phyloP scores from a whole-genome alignment of 2,329 filamentous ascomycete species.

The Arthrobotrys sphaeroides region DNA sequence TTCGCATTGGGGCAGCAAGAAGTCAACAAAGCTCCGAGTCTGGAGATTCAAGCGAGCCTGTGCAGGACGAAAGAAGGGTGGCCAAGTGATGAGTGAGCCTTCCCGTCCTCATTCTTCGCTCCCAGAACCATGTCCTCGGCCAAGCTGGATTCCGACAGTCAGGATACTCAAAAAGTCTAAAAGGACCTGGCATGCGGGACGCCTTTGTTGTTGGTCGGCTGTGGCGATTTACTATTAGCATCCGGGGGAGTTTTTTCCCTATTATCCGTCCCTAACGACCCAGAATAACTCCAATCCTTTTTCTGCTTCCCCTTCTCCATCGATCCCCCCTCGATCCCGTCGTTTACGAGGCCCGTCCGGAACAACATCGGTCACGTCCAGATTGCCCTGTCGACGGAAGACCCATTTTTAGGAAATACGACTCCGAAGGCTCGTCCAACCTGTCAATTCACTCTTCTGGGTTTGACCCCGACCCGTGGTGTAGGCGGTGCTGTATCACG shows the following conservation, averaged over 20 bases:
- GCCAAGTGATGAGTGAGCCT: slow-evolving; percentile 32
- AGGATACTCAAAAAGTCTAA: slow-evolving; percentile 53
- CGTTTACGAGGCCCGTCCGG: slow-evolving; percentile 32
- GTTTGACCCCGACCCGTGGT: slow-evolving; percentile 29
- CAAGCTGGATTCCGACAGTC: slow-evolving; percentile 53
- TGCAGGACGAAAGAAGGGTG: slow-evolving; percentile 21
- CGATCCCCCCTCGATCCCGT: slow-evolving; percentile 24
- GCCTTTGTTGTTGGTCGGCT: slow-evolving; percentile 39
- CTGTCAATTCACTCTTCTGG: slow-evolving; percentile 38
- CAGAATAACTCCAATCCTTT: slow-evolving; percentile 25
- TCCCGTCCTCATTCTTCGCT: slow-evolving; percentile 44
- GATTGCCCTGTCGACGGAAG: slow-evolving; percentile 38
- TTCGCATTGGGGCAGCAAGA: slow-evolving; percentile 18
- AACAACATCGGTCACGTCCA: slow-evolving; percentile 41
- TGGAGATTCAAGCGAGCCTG: slow-evolving; percentile 51
- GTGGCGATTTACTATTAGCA: slow-evolving; percentile 48
- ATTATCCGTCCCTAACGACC: slow-evolving; percentile 35
- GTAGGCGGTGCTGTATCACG: slow-evolving; percentile 41
- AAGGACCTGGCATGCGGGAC: slow-evolving; percentile 50
- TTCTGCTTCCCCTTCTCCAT: slow-evolving; percentile 18
- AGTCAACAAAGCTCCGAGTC: slow-evolving; percentile 42
- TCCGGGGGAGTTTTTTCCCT: slow-evolving; percentile 41
- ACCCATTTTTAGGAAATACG: slow-evolving; percentile 9
- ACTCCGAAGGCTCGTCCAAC: slow-evolving; percentile 26
- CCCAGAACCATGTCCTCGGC: slow-evolving; percentile 53